phyloP scores from a whole-genome alignment of 768 basidiomycete genomes.

The Leccinum aurantiacum region DNA sequence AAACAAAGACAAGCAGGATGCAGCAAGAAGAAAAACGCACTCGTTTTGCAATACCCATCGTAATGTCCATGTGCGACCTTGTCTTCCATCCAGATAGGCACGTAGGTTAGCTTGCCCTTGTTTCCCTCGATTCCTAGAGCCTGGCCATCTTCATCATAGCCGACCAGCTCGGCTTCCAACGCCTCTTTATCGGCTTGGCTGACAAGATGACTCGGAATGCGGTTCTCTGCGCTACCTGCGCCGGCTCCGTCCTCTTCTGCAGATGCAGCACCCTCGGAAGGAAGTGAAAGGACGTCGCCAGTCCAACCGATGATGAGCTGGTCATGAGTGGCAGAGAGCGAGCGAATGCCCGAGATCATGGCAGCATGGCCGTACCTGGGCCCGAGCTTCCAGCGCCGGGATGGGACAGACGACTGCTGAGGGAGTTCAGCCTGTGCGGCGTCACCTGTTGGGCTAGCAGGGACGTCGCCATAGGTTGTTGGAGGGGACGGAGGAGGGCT shows the following conservation, averaged over 20 bases:
- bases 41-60: conserved; percentile 97
- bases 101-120: conserved; percentile 62
- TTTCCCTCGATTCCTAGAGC: conserved; percentile 49
- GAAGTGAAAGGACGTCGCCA: conserved; percentile 69
- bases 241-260: conserved; percentile 24
- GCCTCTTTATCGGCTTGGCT: conserved; percentile 61
- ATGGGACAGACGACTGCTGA: conserved; percentile 17
- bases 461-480: conserved; percentile 48
- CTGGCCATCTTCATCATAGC: conserved; percentile 43
- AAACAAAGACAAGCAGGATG: not conserved
- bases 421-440: conserved; percentile 1
- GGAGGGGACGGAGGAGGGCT: conserved; percentile 84
- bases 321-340: conserved; percentile 79
- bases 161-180: conserved; percentile 62
- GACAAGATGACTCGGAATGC: conserved; percentile 51
- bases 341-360: conserved; percentile 91
- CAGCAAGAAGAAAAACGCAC: conserved; percentile 47
- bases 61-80: conserved; percentile 91
- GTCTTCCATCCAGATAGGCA: conserved; percentile 91
- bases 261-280: conserved; percentile 32
- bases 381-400: conserved; percentile 65
- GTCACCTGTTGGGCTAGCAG: conserved; percentile 33
- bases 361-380: conserved; percentile 90
- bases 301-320: conserved; percentile 95
- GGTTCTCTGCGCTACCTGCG: conserved; percentile 29